Base-by-base conservation (phyloP, 2,329 filamentous ascomycete genomes). In the Arthrobotrys sphaeroides region DNA sequence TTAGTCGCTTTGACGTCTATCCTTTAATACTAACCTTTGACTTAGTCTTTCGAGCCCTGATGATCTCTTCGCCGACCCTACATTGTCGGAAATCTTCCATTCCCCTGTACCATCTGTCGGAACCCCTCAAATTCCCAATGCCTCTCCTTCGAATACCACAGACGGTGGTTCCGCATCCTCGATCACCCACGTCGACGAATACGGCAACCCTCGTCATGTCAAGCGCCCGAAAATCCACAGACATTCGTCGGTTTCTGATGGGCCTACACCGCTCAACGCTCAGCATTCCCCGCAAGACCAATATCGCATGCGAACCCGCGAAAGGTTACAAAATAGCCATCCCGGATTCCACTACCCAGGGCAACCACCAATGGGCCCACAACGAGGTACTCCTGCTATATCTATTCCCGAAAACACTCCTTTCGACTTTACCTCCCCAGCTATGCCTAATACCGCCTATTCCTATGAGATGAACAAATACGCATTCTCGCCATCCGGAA, bases 401-500 rank as follows among this genome's bases (percentile, higher is more conserved):
- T 57, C 72, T 18, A 75, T 75, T 16, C 72, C 72, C 64, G 72
- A 75, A 36, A 75, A 69, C 20, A 69, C 64, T 3, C 64, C 72
- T 10, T 75, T 75, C 26, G 72, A 75, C 40, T 75, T 69, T 36
- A 75, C 64, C 40, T 75, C 72, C 7, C 72, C 72, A 2, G 47
- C 69, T 26, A 43, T 75, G 45, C 72, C 72, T 0, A 75, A 75
- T 49, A 65, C 72, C 1, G 64, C 72, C 3, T 75, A 75, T 60
- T 75, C 72, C 5, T 75, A 75, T 22, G 72, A 75, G 20, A 64
- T 75, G 64, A 75, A 75, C 24, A 75, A 69, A 16, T 75, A 75
- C 24, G 69, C 72, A 13, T 75, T 69, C 24, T 75, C 72, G 1
- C 72, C 72, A n/a, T 75, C 72, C 16, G 64, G 57, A 10, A 65